Evolutionary conservation across 164 flowering plant genomes (phyloP).

Genomic region (Pachysandra terminalis): DNA sequence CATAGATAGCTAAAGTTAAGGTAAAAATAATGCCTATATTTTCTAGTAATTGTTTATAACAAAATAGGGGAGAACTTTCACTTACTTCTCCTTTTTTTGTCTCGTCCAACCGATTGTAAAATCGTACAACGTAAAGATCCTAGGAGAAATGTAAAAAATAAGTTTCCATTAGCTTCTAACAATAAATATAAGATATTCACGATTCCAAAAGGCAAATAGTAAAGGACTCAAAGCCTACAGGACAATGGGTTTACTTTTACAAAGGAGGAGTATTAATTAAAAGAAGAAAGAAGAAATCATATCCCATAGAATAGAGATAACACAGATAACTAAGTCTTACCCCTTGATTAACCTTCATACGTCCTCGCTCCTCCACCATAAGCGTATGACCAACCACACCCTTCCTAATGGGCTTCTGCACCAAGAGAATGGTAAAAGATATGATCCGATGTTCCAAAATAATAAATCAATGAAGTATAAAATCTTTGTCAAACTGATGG

Average conservation of each 20-base stretch:
- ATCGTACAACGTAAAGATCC: slow-evolving; percentile 80
- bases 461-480: neutral
- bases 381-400: slow-evolving; percentile 77
- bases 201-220: neutral
- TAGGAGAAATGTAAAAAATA: slow-evolving; percentile 17
- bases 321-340: slow-evolving; percentile 35
- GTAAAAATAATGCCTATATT: too few species aligned
- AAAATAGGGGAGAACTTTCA: slow-evolving; percentile 11
- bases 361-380: slow-evolving; percentile 89
- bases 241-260: neutral
- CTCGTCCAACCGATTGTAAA: slow-evolving; percentile 85
- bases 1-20: too few species aligned
- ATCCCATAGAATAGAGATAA: neutral
- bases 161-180: slow-evolving; percentile 9
- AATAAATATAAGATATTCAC: neutral
- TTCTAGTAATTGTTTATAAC: neutral
- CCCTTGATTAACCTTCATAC: slow-evolving; percentile 62
- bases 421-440: slow-evolving; percentile 10
- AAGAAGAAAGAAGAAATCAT: neutral
- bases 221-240: neutral
- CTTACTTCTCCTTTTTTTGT: slow-evolving; percentile 90
- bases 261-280: too few species aligned
- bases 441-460: neutral
- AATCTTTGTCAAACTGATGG: neutral
- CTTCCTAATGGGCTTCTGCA: slow-evolving; percentile 86